A percentile compares a stretch with the other conserved stretches of the same genome.
These are phyloP conservation scores for Cyberlindnera mycetangii DNA, from an alignment of 805 yeast genomes.

Conservation along the genomic window DNA sequence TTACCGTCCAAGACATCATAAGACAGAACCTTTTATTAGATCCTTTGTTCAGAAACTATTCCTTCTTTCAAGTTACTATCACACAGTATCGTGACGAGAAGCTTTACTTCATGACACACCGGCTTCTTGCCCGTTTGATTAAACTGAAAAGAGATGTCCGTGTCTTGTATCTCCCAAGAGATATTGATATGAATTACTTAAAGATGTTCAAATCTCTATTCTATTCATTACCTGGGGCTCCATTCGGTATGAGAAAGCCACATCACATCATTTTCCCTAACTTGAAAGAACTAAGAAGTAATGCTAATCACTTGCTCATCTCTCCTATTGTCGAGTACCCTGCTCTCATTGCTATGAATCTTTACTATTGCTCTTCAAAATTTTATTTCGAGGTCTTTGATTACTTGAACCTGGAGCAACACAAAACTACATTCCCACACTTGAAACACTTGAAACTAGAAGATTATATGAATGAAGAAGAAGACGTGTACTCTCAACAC, in stretches of 20 bases:
- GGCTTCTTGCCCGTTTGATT: conserved; percentile 14
- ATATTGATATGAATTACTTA: conserved; percentile 21
- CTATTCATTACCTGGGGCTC: conserved; percentile 4
- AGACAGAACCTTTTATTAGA: conserved; percentile 6
- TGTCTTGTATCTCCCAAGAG: conserved; percentile 12
- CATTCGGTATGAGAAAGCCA: conserved; percentile 3
- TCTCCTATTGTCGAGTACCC: conserved; percentile 16
- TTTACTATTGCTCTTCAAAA: conserved; percentile 26
- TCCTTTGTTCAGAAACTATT: conserved; percentile 14
- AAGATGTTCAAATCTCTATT: conserved; percentile 26
- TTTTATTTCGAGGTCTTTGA: conserved; percentile 24
- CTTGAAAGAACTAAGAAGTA: conserved; percentile 17
- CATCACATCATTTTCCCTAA: conserved; percentile 10
- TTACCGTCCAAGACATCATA: conserved; percentile 14
- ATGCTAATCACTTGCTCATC: conserved; percentile 24
- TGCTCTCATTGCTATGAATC: conserved; percentile 13
- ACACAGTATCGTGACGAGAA: conserved; percentile 6
- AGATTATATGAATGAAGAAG: conserved; percentile 29
- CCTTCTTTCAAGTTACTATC: conserved; percentile 18
- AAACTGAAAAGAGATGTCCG: conserved; percentile 11
- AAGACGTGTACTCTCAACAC: conserved; percentile 22
- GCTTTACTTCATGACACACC: conserved; percentile 8
- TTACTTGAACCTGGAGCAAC: conserved; percentile 14
- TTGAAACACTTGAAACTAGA: conserved; percentile 20
- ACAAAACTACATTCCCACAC: conserved; percentile 15